Base-by-base conservation (phyloP, 768 basidiomycete genomes). In the Mycena floridula region DNA sequence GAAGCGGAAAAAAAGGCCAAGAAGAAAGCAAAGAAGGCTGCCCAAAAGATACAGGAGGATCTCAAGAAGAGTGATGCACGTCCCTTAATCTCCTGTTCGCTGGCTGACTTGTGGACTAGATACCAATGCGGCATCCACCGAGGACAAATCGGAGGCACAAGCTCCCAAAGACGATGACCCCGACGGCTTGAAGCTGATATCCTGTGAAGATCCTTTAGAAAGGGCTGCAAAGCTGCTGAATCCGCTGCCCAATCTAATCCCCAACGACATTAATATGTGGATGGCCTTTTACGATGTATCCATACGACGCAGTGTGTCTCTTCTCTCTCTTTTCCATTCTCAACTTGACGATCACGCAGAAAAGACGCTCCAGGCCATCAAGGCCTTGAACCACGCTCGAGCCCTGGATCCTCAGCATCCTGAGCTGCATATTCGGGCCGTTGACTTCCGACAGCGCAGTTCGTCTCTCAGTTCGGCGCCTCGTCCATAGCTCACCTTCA, bases 1-100 rank as follows among this genome's bases (percentile, higher is more conserved):
- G 89, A 89, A 59, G 85, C 85, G 0, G 82, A 82, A 59, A 89
- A 89, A 64, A 91, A 87, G 61, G 88, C 87, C 11, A 91, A 89
- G 65, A 91, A 89, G 60, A 74, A 30, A 9, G 50, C 50, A 13
- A 35, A 35, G 7, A 35, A 35, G 47, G 76, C 83, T 0, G 82
- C 81, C 1, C 70, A 72, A 50, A 86, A 81, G 54, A 68, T 68
- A 0, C 70, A 77, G 49, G 85, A 85, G 42, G 84, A 86, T 37
- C 64, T 64, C 44, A 87, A 88, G 64, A 89, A 89, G 69, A 70
- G 88, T 87, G 52, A 42, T 58, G 52, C 18, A 43, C 42, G 45
- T 52, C 48, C 25, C 48, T 42, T 25, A 5, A 27, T 24, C 9
- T 30, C 3, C 16, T n/a, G 15, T 38, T 37, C 13, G 41, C 45